Conservation (phyloP, 2,329 filamentous ascomycete species). For the Camillea tinctor region DNA sequence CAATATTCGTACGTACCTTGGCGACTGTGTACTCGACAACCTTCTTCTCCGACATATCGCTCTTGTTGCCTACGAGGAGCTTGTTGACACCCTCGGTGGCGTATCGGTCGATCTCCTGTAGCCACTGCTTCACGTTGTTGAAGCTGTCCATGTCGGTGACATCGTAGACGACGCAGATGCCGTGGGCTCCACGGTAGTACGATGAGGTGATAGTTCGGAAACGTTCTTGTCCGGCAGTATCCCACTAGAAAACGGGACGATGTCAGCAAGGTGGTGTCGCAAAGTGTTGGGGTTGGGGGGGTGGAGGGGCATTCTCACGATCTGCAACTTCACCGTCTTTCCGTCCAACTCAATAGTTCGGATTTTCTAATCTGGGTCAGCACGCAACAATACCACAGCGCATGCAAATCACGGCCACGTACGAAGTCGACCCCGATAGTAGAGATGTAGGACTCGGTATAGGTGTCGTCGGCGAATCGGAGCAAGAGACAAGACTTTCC, state of each 20-base stretch:
- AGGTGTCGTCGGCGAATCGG: conserved; percentile 98
- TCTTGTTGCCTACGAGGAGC: conserved; percentile 99
- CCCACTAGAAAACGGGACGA: conserved; percentile 70
- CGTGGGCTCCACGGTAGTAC: conserved; percentile 98
- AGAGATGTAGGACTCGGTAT: conserved; percentile 99
- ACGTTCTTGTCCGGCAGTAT: conserved; percentile 97
- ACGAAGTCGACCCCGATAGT: conserved; percentile 99
- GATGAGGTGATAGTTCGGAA: conserved; percentile 99
- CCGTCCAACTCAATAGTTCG: conserved; percentile 98
- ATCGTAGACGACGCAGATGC: conserved; percentile 99
- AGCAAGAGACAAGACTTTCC: conserved; percentile 99
- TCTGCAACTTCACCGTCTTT: conserved; percentile 99
- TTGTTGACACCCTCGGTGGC: conserved; percentile 99
- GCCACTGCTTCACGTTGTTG: conserved; percentile 99
- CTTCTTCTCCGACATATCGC: conserved; percentile 99
- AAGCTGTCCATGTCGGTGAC: conserved; percentile 99
- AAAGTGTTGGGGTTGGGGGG: neutral
- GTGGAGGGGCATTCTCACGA: conserved; percentile 60
- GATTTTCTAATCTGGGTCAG: conserved; percentile 76
- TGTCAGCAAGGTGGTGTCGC: conserved; percentile 23
- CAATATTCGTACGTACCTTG: conserved; percentile 67
- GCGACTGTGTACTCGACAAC: conserved; percentile 99
- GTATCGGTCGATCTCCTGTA: conserved; percentile 99
- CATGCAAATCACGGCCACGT: conserved; percentile 44
- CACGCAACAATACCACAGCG: neutral